Base-by-base conservation (phyloP, 768 basidiomycete genomes). In the Atractiella rhizophila region DNA sequence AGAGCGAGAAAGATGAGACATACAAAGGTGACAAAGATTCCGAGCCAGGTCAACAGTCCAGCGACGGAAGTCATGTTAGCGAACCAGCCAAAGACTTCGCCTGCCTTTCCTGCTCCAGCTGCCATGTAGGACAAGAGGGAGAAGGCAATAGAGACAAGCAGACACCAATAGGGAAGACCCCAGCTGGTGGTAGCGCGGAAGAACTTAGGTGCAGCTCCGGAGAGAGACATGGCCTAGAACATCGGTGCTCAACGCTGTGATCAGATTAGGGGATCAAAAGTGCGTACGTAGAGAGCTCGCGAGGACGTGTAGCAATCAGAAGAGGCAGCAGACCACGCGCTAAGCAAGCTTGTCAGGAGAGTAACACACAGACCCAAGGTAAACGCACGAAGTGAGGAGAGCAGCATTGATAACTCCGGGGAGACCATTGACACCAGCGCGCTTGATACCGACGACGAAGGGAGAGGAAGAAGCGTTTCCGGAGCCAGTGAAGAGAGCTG, bases 301-400 rank as follows among this genome's bases (percentile, higher is more conserved):
- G 56, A 54, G 0, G 56, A 56, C 36, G 57, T 59, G 57, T 59
- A 59, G n/a, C 59, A 45, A 48, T 57, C 58, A 34, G 53, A 53
- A 12, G 49, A 52, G 24, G 56, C 56, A 29, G 59, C 57, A 19
- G 59, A 59, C 47, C 56, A 55, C 34, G 57, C 59, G n/a, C 5
- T n/a, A 25, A n/a, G 5, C 74, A 74, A 18, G 75, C 59, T 54
- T 68, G 71, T 29, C 65, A 66, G 40, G 12, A 16, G 11, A 24
- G 13, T 5, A 5, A 33, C 18, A 10, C 8, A 13, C 20, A 16
- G 21, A 5, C 5, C 27, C 26, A n/a, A n/a, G n/a, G n/a, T n/a
- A n/a, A n/a, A n/a, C n/a, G n/a, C n/a, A 42, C 7, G 13, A 16
- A 27, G 60, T 59, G 35, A 61, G 50, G 42, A 56, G 56, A 31